phyloP scores from a whole-genome alignment of 2,329 filamentous ascomycete species.

The Tetracladium maxilliforme region DNA sequence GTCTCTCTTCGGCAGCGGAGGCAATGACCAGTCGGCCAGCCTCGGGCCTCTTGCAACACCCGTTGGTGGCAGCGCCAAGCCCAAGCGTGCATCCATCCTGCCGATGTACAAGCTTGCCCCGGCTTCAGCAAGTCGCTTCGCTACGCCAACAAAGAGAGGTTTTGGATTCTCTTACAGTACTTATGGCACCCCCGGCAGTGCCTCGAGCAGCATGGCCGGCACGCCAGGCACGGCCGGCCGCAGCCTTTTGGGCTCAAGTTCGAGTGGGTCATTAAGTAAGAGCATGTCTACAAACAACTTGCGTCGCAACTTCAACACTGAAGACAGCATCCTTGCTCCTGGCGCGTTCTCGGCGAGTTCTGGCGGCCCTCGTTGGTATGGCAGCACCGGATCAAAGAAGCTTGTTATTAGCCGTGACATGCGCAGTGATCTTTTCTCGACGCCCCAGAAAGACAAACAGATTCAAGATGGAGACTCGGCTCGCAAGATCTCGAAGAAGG shows the following conservation, averaged over 20 bases:
- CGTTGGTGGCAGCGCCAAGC: slow-evolving; percentile 55
- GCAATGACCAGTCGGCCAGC: slow-evolving; percentile 45
- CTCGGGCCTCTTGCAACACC: slow-evolving; percentile 88
- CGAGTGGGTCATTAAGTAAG: slow-evolving; percentile 53
- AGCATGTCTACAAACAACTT: slow-evolving; percentile 82
- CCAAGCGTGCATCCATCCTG: slow-evolving; percentile 64
- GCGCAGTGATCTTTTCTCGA: slow-evolving; percentile 55
- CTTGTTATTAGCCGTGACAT: slow-evolving; percentile 84
- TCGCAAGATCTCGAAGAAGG: slow-evolving; percentile 61
- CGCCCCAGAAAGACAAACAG: slow-evolving; percentile 37
- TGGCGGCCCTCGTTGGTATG: slow-evolving; percentile 46
- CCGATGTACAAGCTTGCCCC: slow-evolving; percentile 83
- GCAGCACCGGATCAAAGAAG: slow-evolving; percentile 64
- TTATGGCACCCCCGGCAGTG: slow-evolving; percentile 68
- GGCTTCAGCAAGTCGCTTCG: slow-evolving; percentile 61
- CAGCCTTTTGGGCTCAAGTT: slow-evolving; percentile 51
- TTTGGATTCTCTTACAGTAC: slow-evolving; percentile 91
- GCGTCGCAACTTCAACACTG: slow-evolving; percentile 63
- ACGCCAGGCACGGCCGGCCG: slow-evolving; percentile 53
- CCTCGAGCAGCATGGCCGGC: slow-evolving; percentile 51
- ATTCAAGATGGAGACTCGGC: too few species aligned
- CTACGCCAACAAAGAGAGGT: slow-evolving; percentile 73
- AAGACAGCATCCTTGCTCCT: slow-evolving; percentile 76
- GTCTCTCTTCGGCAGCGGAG: slow-evolving; percentile 68
- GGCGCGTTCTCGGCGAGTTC: slow-evolving; percentile 67